Conservation (phyloP, 202 grass and related monocot species). For the Dendrocalamus latiflorus region DNA sequence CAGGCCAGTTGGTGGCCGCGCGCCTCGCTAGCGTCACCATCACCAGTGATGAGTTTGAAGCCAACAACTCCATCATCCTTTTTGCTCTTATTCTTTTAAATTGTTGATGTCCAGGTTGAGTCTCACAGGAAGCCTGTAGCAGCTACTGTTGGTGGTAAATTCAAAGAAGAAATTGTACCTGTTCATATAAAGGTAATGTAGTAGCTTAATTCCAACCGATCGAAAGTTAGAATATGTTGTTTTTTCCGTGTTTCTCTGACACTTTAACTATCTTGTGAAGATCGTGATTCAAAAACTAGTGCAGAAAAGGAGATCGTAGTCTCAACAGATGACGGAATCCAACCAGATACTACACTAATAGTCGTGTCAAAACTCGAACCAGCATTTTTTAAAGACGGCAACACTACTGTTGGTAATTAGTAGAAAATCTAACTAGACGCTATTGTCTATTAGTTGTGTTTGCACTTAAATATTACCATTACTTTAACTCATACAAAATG, state of each 20-base stretch:
- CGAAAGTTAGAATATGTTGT: background rate
- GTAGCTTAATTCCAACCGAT: background rate
- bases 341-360: slow-evolving; percentile 49
- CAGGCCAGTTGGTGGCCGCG: no score
- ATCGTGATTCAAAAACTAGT: slow-evolving; percentile 85
- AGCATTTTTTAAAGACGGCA: slow-evolving; percentile 78
- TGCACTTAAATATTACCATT: background rate
- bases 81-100: slow-evolving; percentile 14
- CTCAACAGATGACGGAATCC: slow-evolving; percentile 76
- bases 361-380: slow-evolving; percentile 83
- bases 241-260: background rate
- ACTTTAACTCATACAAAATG: slow-evolving; percentile 54
- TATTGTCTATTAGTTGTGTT: background rate
- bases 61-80: background rate
- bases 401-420: slow-evolving; percentile 77
- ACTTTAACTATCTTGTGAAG: slow-evolving; percentile 31
- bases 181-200: slow-evolving; percentile 64
- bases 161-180: slow-evolving; percentile 87
- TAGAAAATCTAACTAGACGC: background rate
- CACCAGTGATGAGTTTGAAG: no score
- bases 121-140: slow-evolving; percentile 82
- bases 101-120: slow-evolving; percentile 55
- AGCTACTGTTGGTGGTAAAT: slow-evolving; percentile 66
- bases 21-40: no score
- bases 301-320: slow-evolving; percentile 56